Base-by-base conservation (phyloP, 345 rosid species). In the Isatis tinctoria region DNA sequence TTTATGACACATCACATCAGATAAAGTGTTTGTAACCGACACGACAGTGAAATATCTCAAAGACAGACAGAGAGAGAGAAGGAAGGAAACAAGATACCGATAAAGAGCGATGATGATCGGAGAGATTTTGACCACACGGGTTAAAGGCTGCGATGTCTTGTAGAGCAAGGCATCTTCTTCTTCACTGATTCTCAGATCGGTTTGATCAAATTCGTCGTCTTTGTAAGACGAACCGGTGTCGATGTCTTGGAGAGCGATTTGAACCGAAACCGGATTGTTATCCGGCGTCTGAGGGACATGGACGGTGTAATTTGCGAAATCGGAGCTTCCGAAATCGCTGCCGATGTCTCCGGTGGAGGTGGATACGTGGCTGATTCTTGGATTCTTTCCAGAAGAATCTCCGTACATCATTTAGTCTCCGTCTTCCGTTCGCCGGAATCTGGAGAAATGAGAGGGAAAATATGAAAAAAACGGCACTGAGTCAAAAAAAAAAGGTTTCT, bases 281-380 rank as follows among this genome's bases (percentile, higher is more conserved):
- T 92, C 93, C 0, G 97, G 97, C 3, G 97, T 89, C 30, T 67
- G 80, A 2, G 92, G 93, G 6, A 92, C 43, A 1, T 78, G 75
- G 59, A 92, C 88, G 1, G 80, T 77, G 82, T 89, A 92, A 3
- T 53, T 74, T 1, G 72, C 57, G 53, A 48, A 80, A 10, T 87
- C 89, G 4, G 40, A 54, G 47, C 70, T 73, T 60, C 83, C 74
- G 18, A 78, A 48, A 28, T 87, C 91, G 58, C 84, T 84, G n/a
- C 82, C 85, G 6, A 73, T 62, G 26, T 62, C 67, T 26, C 51
- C 67, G 63, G 69, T 65, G 10, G 87, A 84, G 60, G 49, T 65
- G 9, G 78, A 81, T 3, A 60, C 36, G 48, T 77, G 89, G 28
- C 82, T 88, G 75, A 81, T 81, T 40, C 83, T 67, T 0, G 85